phyloP scores from a whole-genome alignment of 805 yeast genomes.

The Wickerhamomyces chaumierensis region DNA sequence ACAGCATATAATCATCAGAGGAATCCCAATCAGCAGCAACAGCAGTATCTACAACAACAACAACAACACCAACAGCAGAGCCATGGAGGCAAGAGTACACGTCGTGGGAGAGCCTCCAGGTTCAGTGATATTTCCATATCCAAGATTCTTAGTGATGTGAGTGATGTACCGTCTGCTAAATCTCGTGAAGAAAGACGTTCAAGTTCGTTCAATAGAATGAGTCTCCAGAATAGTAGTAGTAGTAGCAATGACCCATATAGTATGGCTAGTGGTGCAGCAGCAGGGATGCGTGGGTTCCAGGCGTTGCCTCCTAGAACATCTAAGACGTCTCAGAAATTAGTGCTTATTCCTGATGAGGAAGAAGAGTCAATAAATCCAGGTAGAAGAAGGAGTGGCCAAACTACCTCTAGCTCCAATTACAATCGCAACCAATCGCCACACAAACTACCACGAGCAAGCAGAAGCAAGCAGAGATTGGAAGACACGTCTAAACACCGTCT shows the following conservation, averaged over 20 bases:
- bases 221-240: no score
- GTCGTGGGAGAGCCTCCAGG: constrained; percentile 21
- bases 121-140: constrained; percentile 78
- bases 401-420: constrained; percentile 2
- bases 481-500: constrained; percentile 65
- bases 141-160: constrained; percentile 60
- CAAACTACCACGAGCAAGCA: no score
- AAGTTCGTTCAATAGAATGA: no score
- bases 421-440: not conserved
- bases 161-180: constrained; percentile 77
- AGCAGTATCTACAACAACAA: constrained; percentile 2
- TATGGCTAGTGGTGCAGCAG: no score
- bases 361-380: constrained; percentile 3
- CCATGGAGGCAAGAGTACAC: no score
- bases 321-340: constrained; percentile 76
- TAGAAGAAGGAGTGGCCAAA: not conserved
- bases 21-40: no score
- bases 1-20: constrained; percentile 25
- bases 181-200: constrained; percentile 31
- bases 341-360: constrained; percentile 61
- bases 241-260: no score
- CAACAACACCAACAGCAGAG: constrained; percentile 6
- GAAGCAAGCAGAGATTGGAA: constrained; percentile 4
- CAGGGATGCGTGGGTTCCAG: constrained; percentile 25
- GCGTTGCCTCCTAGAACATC: constrained; percentile 67